Evolutionary conservation across 2,329 filamentous ascomycete species (phyloP).

Genomic region (Cordyceps cicadae): DNA sequence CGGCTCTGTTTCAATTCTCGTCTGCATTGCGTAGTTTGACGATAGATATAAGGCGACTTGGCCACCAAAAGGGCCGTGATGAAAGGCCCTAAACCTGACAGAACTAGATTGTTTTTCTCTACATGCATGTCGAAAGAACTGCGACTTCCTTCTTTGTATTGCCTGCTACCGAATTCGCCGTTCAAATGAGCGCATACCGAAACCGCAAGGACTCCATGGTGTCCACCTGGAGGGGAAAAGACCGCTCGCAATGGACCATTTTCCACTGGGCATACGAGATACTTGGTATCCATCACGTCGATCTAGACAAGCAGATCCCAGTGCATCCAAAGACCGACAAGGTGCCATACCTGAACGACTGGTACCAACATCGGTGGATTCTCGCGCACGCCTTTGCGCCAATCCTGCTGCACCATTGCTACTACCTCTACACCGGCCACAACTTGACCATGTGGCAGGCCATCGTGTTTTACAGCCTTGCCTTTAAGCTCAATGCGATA

Average conservation of each 20-base stretch:
- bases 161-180: neutral
- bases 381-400: conserved; percentile 21
- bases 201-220: conserved; percentile 16
- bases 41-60: neutral
- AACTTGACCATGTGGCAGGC: conserved; percentile 10
- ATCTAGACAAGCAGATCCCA: conserved; percentile 17
- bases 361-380: conserved; percentile 24
- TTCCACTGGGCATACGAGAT: conserved; percentile 15
- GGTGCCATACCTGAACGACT: conserved; percentile 23
- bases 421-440: conserved; percentile 11
- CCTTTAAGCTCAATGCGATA: conserved; percentile 23
- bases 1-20: neutral
- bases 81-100: neutral
- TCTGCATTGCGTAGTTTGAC: neutral
- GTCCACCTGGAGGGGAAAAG: conserved; percentile 17
- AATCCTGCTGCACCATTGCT: conserved; percentile 18
- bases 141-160: neutral
- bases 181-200: neutral
- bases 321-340: conserved; percentile 25
- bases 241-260: conserved; percentile 15
- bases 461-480: conserved; percentile 21
- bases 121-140: neutral
- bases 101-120: neutral
- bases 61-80: neutral
- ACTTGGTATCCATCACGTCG: conserved; percentile 14